Percentiles rank a stretch among this genome's conserved stretches.
These are phyloP conservation scores for Zygosaccharomyces bailii DNA, from an alignment of 805 yeast species.

Conservation along the genomic window DNA sequence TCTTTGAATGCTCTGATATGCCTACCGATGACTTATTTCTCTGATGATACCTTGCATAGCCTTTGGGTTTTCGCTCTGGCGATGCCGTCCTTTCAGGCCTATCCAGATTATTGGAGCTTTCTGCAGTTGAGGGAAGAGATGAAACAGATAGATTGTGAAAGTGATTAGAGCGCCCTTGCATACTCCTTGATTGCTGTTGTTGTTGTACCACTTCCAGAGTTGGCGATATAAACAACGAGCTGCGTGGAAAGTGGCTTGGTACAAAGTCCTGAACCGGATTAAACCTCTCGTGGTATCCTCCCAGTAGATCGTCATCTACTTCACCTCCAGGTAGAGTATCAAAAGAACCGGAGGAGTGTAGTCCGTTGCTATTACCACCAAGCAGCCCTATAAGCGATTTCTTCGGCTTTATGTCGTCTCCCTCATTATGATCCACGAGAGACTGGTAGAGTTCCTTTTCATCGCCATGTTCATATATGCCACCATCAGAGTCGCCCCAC, in stretches of 20 bases:
- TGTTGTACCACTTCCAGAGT: slow-evolving; percentile 68
- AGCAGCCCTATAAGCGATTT: slow-evolving; percentile 6
- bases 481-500: slow-evolving; percentile 16
- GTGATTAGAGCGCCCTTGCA: slow-evolving; percentile 20
- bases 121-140: slow-evolving; percentile 16
- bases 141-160: slow-evolving; percentile 15
- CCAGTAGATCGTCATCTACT: slow-evolving; percentile 6
- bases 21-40: slow-evolving; percentile 39
- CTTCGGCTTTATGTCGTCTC: slow-evolving; percentile 6
- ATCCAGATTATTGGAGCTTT: slow-evolving; percentile 11
- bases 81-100: slow-evolving; percentile 33
- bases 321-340: slow-evolving; percentile 13
- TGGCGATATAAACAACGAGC: slow-evolving; percentile 68
- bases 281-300: slow-evolving; percentile 10
- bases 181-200: slow-evolving; percentile 29
- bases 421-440: slow-evolving; percentile 9
- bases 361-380: slow-evolving; percentile 5
- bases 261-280: slow-evolving; percentile 23
- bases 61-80: slow-evolving; percentile 29
- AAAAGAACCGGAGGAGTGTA: slow-evolving; percentile 12
- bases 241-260: slow-evolving; percentile 26
- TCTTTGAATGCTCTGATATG: slow-evolving; percentile 12
- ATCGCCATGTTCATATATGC: slow-evolving; percentile 20
- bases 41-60: slow-evolving; percentile 39
- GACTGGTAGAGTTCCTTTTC: slow-evolving; percentile 13